Evolutionary conservation across 2,329 filamentous ascomycete species (phyloP).

Genomic region (Colletotrichum lini): DNA sequence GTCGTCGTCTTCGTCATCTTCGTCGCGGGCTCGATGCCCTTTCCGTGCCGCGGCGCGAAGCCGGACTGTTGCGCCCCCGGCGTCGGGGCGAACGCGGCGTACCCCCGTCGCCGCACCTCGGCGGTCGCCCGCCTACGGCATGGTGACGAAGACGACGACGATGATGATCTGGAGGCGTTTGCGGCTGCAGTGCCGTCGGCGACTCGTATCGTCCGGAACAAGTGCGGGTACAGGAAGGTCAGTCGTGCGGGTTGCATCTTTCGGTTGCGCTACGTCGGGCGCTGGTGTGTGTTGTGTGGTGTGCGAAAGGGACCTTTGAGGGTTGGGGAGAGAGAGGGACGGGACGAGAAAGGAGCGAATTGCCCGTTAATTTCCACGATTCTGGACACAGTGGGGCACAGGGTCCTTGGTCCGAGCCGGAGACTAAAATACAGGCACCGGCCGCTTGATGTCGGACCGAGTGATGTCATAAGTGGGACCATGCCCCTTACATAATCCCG

Average conservation of each 20-base stretch:
- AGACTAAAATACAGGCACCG: conserved; percentile 7
- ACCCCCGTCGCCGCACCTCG: conserved; percentile 47
- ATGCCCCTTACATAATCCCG: conserved; percentile 14
- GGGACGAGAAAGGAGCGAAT: conserved; percentile 6
- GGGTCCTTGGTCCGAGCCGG: conserved; percentile 22
- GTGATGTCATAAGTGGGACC: conserved; percentile 35
- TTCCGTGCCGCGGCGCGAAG: conserved; percentile 71
- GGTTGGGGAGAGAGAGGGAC: background rate
- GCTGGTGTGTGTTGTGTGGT: background rate
- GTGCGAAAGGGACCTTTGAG: background rate
- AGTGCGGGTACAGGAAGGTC: conserved; percentile 78
- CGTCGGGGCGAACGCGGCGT: conserved; percentile 53
- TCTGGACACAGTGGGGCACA: conserved; percentile 25
- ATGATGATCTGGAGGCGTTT: conserved; percentile 54
- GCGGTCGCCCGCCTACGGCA: conserved; percentile 37
- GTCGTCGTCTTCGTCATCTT: conserved; percentile 45
- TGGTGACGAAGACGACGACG: conserved; percentile 41
- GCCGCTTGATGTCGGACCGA: conserved; percentile 20
- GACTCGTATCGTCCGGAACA: conserved; percentile 69
- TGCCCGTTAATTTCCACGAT: conserved; percentile 34
- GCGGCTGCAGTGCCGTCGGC: conserved; percentile 59
- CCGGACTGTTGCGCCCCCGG: conserved; percentile 55
- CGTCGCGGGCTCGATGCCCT: conserved; percentile 69
- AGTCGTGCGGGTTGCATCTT: conserved; percentile 74
- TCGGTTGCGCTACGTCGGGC: conserved; percentile 12